Conservation (phyloP, 805 yeast genomes). For the Yamadazyma sp. region DNA sequence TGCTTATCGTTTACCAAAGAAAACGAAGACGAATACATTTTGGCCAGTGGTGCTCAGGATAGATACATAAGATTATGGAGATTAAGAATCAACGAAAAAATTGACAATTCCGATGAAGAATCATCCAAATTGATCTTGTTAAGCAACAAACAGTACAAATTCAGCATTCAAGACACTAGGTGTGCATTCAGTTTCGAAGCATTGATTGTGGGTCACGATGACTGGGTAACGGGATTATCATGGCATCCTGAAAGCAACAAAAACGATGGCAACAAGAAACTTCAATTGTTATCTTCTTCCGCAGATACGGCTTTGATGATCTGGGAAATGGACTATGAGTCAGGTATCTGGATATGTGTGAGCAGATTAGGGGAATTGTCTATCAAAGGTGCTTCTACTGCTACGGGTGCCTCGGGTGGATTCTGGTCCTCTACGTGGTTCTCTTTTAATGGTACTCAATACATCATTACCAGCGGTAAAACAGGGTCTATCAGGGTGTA, state of each 20-base stretch:
- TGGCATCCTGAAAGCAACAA: constrained; percentile 62
- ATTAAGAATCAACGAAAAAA: constrained; percentile 52
- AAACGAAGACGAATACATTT: constrained; percentile 51
- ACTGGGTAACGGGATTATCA: constrained; percentile 83
- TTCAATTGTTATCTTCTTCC: constrained; percentile 75
- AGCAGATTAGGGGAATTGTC: constrained; percentile 87
- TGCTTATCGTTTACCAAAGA: constrained; percentile 59
- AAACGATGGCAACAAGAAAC: constrained; percentile 28
- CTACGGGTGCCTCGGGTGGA: constrained; percentile 87
- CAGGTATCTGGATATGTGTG: constrained; percentile 88
- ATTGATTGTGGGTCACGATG: constrained; percentile 95
- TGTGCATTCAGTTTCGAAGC: constrained; percentile 84
- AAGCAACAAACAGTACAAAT: constrained; percentile 71
- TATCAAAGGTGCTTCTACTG: constrained; percentile 96
- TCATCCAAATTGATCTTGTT: constrained; percentile 50
- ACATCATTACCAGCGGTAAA: constrained; percentile 78
- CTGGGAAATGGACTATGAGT: constrained; percentile 84
- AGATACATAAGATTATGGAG: constrained; percentile 91
- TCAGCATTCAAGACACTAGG: constrained; percentile 38
- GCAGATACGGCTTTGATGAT: constrained; percentile 92
- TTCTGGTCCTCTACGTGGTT: constrained; percentile 74
- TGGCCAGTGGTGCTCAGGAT: constrained; percentile 94
- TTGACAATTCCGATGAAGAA: constrained; percentile 60
- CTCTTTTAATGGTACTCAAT: constrained; percentile 29
- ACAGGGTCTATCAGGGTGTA: constrained; percentile 93